Percentiles rank a stretch among this genome's conserved stretches.
phyloP scores from a whole-genome alignment of 2,329 filamentous ascomycete genomes.

The Colletotrichum tamarilloi region DNA sequence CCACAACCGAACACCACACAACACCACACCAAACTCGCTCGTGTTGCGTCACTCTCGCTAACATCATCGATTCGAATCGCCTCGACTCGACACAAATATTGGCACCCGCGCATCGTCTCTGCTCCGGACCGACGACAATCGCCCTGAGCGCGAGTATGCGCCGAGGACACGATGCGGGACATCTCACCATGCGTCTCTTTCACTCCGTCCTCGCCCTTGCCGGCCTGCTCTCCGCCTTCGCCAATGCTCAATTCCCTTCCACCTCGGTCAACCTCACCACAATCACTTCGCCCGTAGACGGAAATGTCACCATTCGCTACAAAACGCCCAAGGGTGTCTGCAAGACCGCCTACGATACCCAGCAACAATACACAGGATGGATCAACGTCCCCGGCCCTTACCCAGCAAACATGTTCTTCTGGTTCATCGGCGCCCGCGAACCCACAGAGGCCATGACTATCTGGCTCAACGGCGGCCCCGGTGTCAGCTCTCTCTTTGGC shows the following conservation, averaged over 20 bases:
- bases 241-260: constrained; percentile 33
- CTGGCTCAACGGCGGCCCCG: constrained; percentile 77
- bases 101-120: background rate
- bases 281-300: constrained; percentile 71
- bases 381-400: constrained; percentile 69
- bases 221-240: constrained; percentile 18
- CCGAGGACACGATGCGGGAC: constrained; percentile 31
- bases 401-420: constrained; percentile 63
- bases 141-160: constrained; percentile 25
- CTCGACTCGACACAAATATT: background rate
- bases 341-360: constrained; percentile 70
- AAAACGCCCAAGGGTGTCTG: constrained; percentile 72
- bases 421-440: constrained; percentile 59
- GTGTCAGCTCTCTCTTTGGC: constrained; percentile 72
- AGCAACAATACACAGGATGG: constrained; percentile 79
- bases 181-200: constrained; percentile 32
- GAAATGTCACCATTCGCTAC: constrained; percentile 74
- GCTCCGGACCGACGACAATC: background rate
- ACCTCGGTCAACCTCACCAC: constrained; percentile 58
- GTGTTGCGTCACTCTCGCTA: constrained; percentile 13
- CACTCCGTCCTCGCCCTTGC: constrained; percentile 18
- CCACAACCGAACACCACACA: background rate
- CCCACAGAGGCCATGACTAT: constrained; percentile 60
- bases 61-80: background rate
- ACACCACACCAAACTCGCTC: background rate